Percentiles rank a stretch among this genome's conserved stretches.
Conservation (phyloP, 768 basidiomycete genomes). For the Lactarius quietus region DNA sequence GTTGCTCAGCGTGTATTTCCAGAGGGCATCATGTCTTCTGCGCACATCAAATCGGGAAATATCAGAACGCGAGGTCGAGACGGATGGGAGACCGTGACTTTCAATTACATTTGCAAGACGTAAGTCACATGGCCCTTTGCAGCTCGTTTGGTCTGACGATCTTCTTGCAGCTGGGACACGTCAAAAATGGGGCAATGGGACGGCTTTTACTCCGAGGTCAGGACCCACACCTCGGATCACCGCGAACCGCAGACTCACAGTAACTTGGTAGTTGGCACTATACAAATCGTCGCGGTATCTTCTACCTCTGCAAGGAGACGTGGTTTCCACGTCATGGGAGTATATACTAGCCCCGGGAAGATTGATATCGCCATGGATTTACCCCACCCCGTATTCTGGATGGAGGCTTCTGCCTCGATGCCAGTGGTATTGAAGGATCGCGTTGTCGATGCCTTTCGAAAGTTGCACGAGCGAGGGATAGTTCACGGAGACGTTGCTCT, state of each 20-base stretch:
- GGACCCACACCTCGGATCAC: constrained; percentile 13
- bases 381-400: constrained; percentile 59
- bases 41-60: constrained; percentile 20
- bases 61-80: constrained; percentile 1
- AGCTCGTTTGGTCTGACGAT: background rate
- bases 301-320: constrained; percentile 47
- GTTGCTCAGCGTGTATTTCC: background rate
- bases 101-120: constrained; percentile 24
- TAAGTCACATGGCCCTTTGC: background rate
- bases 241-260: constrained; percentile 8
- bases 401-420: constrained; percentile 57
- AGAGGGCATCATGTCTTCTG: constrained; percentile 23
- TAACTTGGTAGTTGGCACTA: constrained; percentile 44
- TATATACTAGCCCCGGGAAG: constrained; percentile 39
- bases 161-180: constrained; percentile 33
- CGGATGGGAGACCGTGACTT: background rate
- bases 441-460: constrained; percentile 48
- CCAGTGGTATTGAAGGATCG: constrained; percentile 49
- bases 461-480: constrained; percentile 37
- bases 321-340: constrained; percentile 50
- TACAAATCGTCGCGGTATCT: constrained; percentile 48
- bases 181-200: constrained; percentile 35
- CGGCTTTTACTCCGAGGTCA: constrained; percentile 41
- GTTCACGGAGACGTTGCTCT: constrained; percentile 33
- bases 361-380: constrained; percentile 49